phyloP scores from a whole-genome alignment of 192 early-diverging fungal genomes.

The Paraglomus brasilianum region DNA sequence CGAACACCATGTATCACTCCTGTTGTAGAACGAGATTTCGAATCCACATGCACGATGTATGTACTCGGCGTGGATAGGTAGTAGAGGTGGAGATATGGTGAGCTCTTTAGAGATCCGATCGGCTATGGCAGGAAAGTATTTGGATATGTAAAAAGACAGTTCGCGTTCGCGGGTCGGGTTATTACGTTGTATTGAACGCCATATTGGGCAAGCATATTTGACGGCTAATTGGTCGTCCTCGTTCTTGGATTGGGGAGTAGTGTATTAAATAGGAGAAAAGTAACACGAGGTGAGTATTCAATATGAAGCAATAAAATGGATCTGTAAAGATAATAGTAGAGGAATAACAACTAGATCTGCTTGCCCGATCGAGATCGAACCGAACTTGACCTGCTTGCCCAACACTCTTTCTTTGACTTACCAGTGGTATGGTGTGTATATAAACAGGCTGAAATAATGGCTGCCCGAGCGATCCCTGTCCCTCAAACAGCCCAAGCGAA shows the following conservation, averaged over 20 bases:
- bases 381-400: too few relatives aligned
- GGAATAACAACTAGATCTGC: too few relatives aligned
- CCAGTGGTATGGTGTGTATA: not conserved
- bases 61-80: conserved; percentile 1
- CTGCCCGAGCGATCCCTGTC: conserved; percentile 10
- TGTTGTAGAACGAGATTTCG: conserved; percentile 1
- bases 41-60: conserved; percentile 20
- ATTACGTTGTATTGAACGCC: not conserved
- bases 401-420: not conserved
- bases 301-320: too few relatives aligned
- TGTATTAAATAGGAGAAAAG: too few relatives aligned
- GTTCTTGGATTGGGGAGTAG: not conserved
- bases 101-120: not conserved
- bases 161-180: not conserved
- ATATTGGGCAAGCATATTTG: conserved; percentile 18
- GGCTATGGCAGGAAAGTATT: not conserved
- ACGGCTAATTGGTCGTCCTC: conserved; percentile 15
- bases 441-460: conserved; percentile 11
- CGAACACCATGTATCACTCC: conserved; percentile 18
- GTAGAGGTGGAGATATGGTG: not conserved
- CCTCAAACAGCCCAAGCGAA: conserved; percentile 21
- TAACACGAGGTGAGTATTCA: too few relatives aligned
- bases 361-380: too few relatives aligned
- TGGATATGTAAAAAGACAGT: not conserved
- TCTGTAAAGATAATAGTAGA: too few relatives aligned